Base-by-base conservation (phyloP, 768 basidiomycete genomes). In the Auriscalpium microsporum region DNA sequence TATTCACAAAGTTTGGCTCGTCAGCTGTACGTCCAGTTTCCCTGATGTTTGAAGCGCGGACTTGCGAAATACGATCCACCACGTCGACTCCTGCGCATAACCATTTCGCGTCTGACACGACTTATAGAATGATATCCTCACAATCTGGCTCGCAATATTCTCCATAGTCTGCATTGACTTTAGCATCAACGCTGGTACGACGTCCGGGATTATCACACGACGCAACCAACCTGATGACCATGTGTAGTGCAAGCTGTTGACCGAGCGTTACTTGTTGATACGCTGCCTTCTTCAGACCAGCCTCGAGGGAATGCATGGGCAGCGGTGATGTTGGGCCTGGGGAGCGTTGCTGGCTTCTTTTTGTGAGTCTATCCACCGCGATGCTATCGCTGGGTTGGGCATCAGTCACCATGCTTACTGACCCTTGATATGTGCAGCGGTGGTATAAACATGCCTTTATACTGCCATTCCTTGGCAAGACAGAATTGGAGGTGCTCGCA, bases 261-360 rank as follows among this genome's bases (percentile, higher is more conserved):
- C 67, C 87, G 94, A 48, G 90, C 94, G 0, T 78, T 96, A 10
- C 74, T 97, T 8, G 90, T 98, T 0, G 94, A 98, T 65, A 87
- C 80, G 0, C 69, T 95, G 4, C 86, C 92, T 0, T 72, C 87
- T 0, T 66, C 78, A 1, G 74, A 81, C 23, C 94, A 98, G 67
- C 83, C 93, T 7, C 73, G 79, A 9, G 94, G 89, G 1, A 96
- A 94, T 65, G 94, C 94, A 0, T 98, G 94, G 94, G 94, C 92
- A 0, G 91, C 90, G 0, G 75, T 87, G n/a, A 94, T 96, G 91
- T 72, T 88, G 46, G 90, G 90, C 1, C 64, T 94, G 28, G 94
- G 94, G 10, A 84, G 88, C 54, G 85, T 95, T 0, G 73, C 83
- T 2, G 94, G 93, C 0, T 95, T 94, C 68, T 95, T 89, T 64